phyloP scores from a whole-genome alignment of 345 rosid genomes.

The Geranium rotundifolium region DNA sequence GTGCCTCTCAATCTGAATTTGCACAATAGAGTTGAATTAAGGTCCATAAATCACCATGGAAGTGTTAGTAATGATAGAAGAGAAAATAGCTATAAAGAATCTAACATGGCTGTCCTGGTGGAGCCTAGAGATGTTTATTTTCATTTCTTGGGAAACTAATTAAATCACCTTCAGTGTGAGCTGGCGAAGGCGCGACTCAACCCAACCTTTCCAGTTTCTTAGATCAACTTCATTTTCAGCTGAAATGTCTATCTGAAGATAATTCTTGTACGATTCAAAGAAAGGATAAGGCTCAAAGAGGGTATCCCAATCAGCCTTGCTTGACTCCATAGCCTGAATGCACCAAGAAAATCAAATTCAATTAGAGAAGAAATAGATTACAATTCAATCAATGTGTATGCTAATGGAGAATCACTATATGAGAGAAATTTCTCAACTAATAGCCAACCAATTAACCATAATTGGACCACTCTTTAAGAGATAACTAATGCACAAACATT shows the following conservation, averaged over 20 bases:
- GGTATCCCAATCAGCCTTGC: conserved; percentile 73
- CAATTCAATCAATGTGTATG: background rate
- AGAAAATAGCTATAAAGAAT: background rate
- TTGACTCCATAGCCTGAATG: conserved; percentile 78
- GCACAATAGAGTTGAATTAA: conserved; percentile 15
- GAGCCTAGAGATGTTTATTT: background rate
- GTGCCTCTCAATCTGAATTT: conserved; percentile 72
- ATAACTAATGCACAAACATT: too few species aligned
- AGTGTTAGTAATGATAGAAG: background rate
- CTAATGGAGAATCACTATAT: background rate
- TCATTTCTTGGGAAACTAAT: background rate
- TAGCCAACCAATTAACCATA: background rate
- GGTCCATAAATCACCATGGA: background rate
- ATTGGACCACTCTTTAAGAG: background rate
- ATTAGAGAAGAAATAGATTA: background rate
- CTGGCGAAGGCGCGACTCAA: conserved; percentile 91
- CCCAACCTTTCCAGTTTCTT: conserved; percentile 98
- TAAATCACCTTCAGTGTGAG: conserved; percentile 76
- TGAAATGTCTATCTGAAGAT: conserved; percentile 70
- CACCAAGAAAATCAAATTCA: conserved; percentile 12
- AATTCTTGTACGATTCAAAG: conserved; percentile 87
- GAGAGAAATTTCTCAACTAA: background rate
- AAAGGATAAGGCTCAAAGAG: conserved; percentile 83
- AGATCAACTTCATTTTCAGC: conserved; percentile 81
- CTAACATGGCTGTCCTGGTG: background rate